Conservation (phyloP, 164 flowering plant species). For the Vitis vinifera region ASM3070453v1 NC_081814.1:973001-973500, state of each 20-base stretch:
- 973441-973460: constrained; percentile 41
- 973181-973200: constrained; percentile 43
- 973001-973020: no score
- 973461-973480: constrained; percentile 14
- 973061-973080: no score
- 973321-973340: constrained; percentile 60
- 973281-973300: constrained; percentile 54
- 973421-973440: constrained; percentile 72
- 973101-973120: background rate
- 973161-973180: constrained; percentile 57
- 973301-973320: constrained; percentile 44
- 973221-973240: constrained; percentile 47
- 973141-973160: constrained; percentile 91
- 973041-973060: no score
- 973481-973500: constrained; percentile 11
- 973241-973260: constrained; percentile 32
- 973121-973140: constrained; percentile 5
- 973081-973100: no score
- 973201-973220: constrained; percentile 51
- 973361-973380: constrained; percentile 59
- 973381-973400: constrained; percentile 76
- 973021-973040: no score
- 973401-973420: constrained; percentile 66
- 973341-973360: constrained; percentile 63
- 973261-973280: constrained; percentile 64